A percentile compares a stretch with the other conserved stretches of the same genome.
These are phyloP conservation scores for Coemansia sp. DNA, from an alignment of 192 early-diverging fungal genomes.

Conservation along the genomic window DNA sequence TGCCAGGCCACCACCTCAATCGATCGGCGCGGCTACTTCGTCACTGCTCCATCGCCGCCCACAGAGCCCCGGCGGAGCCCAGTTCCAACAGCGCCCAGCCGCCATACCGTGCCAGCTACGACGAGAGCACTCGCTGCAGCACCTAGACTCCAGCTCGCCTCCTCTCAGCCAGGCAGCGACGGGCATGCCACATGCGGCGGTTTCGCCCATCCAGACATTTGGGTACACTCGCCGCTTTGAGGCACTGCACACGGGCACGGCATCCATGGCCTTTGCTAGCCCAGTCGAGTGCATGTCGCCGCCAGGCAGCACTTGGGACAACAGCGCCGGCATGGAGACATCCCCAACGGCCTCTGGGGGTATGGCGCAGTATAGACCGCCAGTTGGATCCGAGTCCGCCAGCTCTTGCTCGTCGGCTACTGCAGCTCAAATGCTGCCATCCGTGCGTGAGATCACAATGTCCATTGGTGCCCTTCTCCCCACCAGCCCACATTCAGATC, in stretches of 20 bases:
- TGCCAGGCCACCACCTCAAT: not conserved
- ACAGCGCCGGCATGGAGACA: not conserved
- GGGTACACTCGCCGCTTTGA: slow-evolving; percentile 1
- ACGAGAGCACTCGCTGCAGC: slow-evolving; percentile 20
- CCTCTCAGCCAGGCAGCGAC: not conserved
- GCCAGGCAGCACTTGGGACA: slow-evolving; percentile 17
- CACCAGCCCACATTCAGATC: slow-evolving; percentile 17
- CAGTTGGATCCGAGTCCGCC: slow-evolving; percentile 7
- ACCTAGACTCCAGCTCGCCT: slow-evolving; percentile 6
- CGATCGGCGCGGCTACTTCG: not conserved
- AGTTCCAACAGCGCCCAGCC: not conserved
- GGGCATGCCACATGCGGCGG: slow-evolving; percentile 1
- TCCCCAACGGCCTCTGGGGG: slow-evolving; percentile 6
- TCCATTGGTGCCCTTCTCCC: slow-evolving; percentile 38
- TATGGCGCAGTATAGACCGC: slow-evolving; percentile 1
- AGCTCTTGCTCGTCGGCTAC: slow-evolving; percentile 18
- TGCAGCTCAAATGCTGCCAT: slow-evolving; percentile 31
- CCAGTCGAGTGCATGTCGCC: slow-evolving; percentile 18
- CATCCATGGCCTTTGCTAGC: slow-evolving; percentile 8
- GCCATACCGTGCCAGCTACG: slow-evolving; percentile 5
- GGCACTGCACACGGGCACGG: not conserved
- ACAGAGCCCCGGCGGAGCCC: slow-evolving; percentile 3
- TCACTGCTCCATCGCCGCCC: slow-evolving; percentile 8
- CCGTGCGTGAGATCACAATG: slow-evolving; percentile 47
- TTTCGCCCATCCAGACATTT: slow-evolving; percentile 5